These are phyloP conservation scores for Cadophora luteo-olivacea DNA, from an alignment of 2,329 filamentous ascomycete genomes.

Conservation along the genomic window DNA sequence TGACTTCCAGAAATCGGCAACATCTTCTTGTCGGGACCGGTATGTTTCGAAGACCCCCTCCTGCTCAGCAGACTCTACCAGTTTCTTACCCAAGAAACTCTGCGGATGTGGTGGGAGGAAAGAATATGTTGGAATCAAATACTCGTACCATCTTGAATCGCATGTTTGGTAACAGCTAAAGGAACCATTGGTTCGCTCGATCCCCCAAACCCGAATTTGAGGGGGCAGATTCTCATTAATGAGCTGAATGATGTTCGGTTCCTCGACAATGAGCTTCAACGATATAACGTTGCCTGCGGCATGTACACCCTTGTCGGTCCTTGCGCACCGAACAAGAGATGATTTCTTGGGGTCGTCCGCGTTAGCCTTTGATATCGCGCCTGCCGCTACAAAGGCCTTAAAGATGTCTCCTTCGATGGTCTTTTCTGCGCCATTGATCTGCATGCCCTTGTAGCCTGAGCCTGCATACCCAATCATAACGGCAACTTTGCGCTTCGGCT, in stretches of 20 bases:
- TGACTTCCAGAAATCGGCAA: conserved; percentile 80
- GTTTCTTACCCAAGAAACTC: conserved; percentile 82
- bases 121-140: conserved; percentile 91
- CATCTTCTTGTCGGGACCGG: conserved; percentile 74
- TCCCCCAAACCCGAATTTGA: conserved; percentile 95
- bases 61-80: conserved; percentile 79
- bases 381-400: conserved; percentile 85
- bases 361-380: conserved; percentile 95
- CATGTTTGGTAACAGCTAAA: conserved; percentile 96
- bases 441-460: conserved; percentile 97
- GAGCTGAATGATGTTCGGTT: conserved; percentile 83
- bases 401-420: conserved; percentile 98
- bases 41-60: conserved; percentile 74
- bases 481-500: conserved; percentile 94
- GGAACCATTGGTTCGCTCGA: conserved; percentile 84
- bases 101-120: conserved; percentile 91
- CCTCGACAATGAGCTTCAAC: conserved; percentile 94
- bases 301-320: conserved; percentile 97
- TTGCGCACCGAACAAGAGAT: conserved; percentile 88
- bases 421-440: conserved; percentile 82
- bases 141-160: conserved; percentile 97
- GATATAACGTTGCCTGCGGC: conserved; percentile 95
- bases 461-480: conserved; percentile 96
- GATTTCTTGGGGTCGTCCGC: conserved; percentile 97
- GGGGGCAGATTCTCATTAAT: conserved; percentile 86